A percentile compares a stretch with the other conserved stretches of the same genome.
Conservation (phyloP, 2,329 filamentous ascomycete genomes). For the Aspergillus calidoustus region DNA sequence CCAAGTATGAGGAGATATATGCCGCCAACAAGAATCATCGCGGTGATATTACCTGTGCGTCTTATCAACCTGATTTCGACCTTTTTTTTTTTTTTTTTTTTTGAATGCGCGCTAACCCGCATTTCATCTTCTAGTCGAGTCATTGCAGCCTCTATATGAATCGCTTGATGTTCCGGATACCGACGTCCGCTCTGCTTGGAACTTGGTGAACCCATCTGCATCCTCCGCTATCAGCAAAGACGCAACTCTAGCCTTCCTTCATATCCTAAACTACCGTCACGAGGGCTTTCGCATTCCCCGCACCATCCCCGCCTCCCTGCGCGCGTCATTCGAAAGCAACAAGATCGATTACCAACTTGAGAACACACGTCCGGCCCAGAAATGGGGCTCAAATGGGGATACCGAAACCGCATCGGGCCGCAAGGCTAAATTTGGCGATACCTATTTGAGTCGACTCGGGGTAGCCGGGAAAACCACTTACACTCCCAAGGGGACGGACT, state of each 20-base stretch:
- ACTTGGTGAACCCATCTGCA: conserved; percentile 92
- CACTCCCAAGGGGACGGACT: conserved; percentile 85
- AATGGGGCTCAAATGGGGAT: conserved; percentile 79
- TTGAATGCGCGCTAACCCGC: conserved; percentile 10
- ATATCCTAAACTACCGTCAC: conserved; percentile 94
- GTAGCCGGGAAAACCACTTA: conserved; percentile 75
- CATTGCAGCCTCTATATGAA: conserved; percentile 83
- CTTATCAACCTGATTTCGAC: neutral
- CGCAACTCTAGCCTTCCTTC: conserved; percentile 89
- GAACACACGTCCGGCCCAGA: conserved; percentile 70
- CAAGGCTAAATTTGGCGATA: conserved; percentile 97
- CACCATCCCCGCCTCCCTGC: conserved; percentile 86
- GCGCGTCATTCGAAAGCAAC: conserved; percentile 90
- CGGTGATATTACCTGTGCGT: conserved; percentile 78
- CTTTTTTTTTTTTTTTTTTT: neutral
- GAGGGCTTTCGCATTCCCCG: conserved; percentile 94
- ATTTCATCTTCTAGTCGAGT: conserved; percentile 62
- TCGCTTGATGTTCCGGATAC: conserved; percentile 68
- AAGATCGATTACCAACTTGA: conserved; percentile 96
- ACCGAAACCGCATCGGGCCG: conserved; percentile 82
- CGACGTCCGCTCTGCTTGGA: conserved; percentile 92
- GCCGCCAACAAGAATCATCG: conserved; percentile 85
- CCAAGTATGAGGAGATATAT: conserved; percentile 98
- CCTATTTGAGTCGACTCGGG: conserved; percentile 89
- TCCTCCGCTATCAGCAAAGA: conserved; percentile 87